Base-by-base conservation (phyloP, 805 yeast genomes). In the Candida saitoana region DNA sequence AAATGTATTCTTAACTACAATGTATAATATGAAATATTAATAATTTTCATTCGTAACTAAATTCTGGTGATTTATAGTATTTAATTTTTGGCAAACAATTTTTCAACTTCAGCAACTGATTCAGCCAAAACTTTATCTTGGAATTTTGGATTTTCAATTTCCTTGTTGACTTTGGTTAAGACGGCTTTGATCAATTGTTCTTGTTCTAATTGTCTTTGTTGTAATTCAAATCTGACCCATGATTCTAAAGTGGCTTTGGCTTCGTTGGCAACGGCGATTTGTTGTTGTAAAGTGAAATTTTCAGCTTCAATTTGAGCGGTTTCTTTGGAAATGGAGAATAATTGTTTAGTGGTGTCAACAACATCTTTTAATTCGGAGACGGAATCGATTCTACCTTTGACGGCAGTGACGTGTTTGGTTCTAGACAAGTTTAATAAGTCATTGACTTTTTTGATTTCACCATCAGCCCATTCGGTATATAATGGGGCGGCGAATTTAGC, bases 211-310 rank as follows among this genome's bases (percentile, higher is more conserved):
- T 88, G 96, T 76, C 97, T 91, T 55, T 90, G 93, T 65, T 88
- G 89, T 55, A 87, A 84, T 77, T 93, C 99, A 71, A 86, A 87
- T 80, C 98, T 87, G 58, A 90, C 97, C 99, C 99, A 93, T 12
- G 98, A 88, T 73, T 93, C 99, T 64, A 93, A 81, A 47, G 91
- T 96, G 44, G 93, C 73, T 76, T 86, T 89, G 61, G 98, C 98
- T 77, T 89, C 96, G 49, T 74, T 57, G 44, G 95, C 91, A 54
- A 89, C 79, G 49, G 82, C 89, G 53, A 87, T 89, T 63, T 82
- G 71, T 77, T 93, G 99, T 76, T 89, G 85, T 67, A 87, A 80
- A 74, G 87, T 95, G 62, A 90, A 93, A 43, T 91, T 81, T 72
- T 88, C 80, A 51, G 96, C 95, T 79, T 93, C 99, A 61, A 90